phyloP scores from a whole-genome alignment of 2,329 filamentous ascomycete genomes.

The Neocatenulostroma microsporum region DNA sequence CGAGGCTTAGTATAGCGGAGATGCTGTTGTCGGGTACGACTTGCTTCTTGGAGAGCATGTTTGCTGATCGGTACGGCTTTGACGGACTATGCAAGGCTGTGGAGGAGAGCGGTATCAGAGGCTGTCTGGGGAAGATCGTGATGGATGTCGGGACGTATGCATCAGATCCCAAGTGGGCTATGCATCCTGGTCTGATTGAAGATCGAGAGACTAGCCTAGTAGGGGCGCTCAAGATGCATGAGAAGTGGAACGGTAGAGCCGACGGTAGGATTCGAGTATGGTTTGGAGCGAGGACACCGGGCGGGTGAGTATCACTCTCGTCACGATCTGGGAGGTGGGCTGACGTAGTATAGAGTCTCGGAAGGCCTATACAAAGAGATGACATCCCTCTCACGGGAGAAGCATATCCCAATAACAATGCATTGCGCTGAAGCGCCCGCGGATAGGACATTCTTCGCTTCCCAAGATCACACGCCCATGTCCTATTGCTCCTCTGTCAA shows the following conservation, averaged over 20 bases:
- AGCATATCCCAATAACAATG: conserved; percentile 33
- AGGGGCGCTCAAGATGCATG: conserved; percentile 28
- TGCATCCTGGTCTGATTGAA: conserved; percentile 38
- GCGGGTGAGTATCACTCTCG: conserved; percentile 25
- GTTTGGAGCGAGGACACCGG: conserved; percentile 33
- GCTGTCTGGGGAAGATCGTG: conserved; percentile 39
- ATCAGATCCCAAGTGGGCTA: conserved; percentile 36
- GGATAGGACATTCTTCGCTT: conserved; percentile 28
- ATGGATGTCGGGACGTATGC: conserved; percentile 39
- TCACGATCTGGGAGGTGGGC: too few relatives aligned
- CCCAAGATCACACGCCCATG: conserved; percentile 34
- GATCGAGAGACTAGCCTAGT: conserved; percentile 31
- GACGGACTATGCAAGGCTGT: conserved; percentile 39
- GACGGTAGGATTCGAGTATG: conserved; percentile 31
- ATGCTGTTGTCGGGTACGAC: conserved; percentile 46
- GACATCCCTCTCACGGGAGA: conserved; percentile 24
- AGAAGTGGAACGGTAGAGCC: conserved; percentile 30
- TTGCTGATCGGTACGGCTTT: conserved; percentile 41
- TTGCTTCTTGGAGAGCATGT: conserved; percentile 48
- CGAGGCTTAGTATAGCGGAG: conserved; percentile 43
- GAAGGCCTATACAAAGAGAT: conserved; percentile 30
- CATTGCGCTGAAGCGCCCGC: conserved; percentile 32
- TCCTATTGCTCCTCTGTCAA: conserved; percentile 36
- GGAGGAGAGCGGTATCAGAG: conserved; percentile 38
- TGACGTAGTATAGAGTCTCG: conserved; percentile 21